These are phyloP conservation scores for Xylaria curta DNA, from an alignment of 495 filamentous ascomycete genomes.

Conservation along the genomic window DNA sequence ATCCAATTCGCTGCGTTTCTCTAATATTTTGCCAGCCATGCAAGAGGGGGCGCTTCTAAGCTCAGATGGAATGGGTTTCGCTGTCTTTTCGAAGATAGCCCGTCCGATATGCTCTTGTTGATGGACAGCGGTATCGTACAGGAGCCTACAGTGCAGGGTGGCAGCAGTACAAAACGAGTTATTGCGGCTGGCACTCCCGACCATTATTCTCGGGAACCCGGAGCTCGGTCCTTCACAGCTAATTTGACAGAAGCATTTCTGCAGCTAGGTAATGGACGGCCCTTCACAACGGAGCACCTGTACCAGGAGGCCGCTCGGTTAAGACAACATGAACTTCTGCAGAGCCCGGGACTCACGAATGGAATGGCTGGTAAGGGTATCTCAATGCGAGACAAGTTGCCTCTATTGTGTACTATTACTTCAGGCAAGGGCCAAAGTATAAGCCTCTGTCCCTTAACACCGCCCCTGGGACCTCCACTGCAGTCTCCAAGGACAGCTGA, in stretches of 20 bases:
- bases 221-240: slow-evolving; percentile 58
- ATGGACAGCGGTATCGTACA: slow-evolving; percentile 54
- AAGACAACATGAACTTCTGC: slow-evolving; percentile 49
- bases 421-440: slow-evolving; percentile 55
- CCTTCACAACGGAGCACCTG: slow-evolving; percentile 56
- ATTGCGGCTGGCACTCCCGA: slow-evolving; percentile 61
- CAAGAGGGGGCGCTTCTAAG: slow-evolving; percentile 49
- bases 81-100: slow-evolving; percentile 57
- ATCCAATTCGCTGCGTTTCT: slow-evolving; percentile 22
- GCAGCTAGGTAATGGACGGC: slow-evolving; percentile 52
- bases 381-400: slow-evolving; percentile 47
- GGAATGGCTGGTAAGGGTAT: slow-evolving; percentile 46
- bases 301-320: slow-evolving; percentile 56
- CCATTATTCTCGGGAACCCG: slow-evolving; percentile 49
- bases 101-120: slow-evolving; percentile 56
- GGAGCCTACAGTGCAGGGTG: slow-evolving; percentile 50
- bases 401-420: slow-evolving; percentile 56
- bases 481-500: slow-evolving; percentile 51
- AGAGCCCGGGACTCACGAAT: slow-evolving; percentile 49
- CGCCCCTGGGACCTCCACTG: slow-evolving; percentile 41
- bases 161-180: slow-evolving; percentile 59
- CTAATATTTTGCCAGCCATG: slow-evolving; percentile 44
- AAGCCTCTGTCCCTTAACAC: slow-evolving; percentile 50
- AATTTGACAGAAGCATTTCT: slow-evolving; percentile 54
- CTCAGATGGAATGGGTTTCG: slow-evolving; percentile 57